Conservation (phyloP, 257 asterid species). For the Plantago ovata region DNA sequence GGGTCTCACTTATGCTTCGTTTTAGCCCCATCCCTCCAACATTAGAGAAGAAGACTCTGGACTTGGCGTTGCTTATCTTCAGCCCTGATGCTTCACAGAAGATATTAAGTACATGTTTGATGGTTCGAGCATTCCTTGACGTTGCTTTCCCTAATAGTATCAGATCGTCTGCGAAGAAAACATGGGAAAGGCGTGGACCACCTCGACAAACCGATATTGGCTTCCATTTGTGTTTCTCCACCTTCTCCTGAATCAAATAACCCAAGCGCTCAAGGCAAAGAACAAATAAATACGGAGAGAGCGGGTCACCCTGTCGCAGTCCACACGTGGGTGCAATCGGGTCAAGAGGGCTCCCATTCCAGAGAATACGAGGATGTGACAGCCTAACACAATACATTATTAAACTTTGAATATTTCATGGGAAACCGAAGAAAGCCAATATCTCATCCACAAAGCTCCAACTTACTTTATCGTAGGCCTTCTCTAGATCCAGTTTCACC, state of each 20-base stretch:
- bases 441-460: too few species aligned
- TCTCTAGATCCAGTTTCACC: too few species aligned
- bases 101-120: background rate
- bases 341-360: background rate
- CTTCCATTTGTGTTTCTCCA: too few species aligned
- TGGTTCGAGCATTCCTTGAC: background rate
- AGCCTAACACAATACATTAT: background rate
- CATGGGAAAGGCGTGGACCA: too few species aligned
- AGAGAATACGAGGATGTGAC: too few species aligned
- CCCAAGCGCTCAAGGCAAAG: slow-evolving; percentile 1
- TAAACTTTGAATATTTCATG: background rate
- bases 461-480: too few species aligned
- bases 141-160: background rate
- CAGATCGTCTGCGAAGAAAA: too few species aligned
- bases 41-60: background rate
- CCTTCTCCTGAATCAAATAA: background rate
- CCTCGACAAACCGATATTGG: too few species aligned
- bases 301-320: background rate
- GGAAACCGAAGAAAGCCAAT: background rate
- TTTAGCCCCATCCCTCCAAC: background rate
- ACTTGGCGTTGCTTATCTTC: background rate
- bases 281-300: background rate
- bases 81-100: background rate
- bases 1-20: background rate
- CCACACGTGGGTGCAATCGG: background rate